Conservation (phyloP, 2,329 filamentous ascomycete species). For the Fusarium caatingaense region DNA sequence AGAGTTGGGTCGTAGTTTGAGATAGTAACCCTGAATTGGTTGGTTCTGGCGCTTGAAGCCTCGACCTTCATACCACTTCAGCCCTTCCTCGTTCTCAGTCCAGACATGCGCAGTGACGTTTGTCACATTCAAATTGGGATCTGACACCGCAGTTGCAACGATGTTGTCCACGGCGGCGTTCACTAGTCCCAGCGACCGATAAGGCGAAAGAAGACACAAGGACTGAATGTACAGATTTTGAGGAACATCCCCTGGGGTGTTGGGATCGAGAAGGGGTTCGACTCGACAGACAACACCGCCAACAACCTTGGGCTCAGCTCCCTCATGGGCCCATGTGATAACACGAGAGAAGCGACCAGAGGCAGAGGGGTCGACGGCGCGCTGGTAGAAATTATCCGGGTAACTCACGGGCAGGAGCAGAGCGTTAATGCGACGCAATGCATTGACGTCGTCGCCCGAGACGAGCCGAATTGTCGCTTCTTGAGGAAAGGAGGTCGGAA, state of each 20-base stretch:
- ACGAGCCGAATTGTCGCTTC: conserved; percentile 66
- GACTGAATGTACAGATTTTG: conserved; percentile 73
- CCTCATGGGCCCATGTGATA: conserved; percentile 65
- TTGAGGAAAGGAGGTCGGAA: conserved; percentile 53
- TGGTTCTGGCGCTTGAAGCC: conserved; percentile 64
- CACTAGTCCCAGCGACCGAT: conserved; percentile 69
- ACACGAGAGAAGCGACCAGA: conserved; percentile 69
- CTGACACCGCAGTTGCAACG: conserved; percentile 52
- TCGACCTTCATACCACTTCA: conserved; percentile 70
- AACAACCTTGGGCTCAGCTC: conserved; percentile 62
- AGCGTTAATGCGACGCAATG: conserved; percentile 72
- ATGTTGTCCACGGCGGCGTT: conserved; percentile 67
- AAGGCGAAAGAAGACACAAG: conserved; percentile 71
- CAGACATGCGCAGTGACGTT: conserved; percentile 74
- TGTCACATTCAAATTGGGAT: conserved; percentile 53
- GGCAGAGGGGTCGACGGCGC: conserved; percentile 61
- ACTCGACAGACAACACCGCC: conserved; percentile 73
- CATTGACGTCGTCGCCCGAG: conserved; percentile 62
- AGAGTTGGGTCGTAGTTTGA: conserved; percentile 69
- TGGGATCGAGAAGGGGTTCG: conserved; percentile 54
- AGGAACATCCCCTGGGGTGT: conserved; percentile 28
- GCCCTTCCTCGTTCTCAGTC: conserved; percentile 72
- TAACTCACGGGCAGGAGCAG: conserved; percentile 73
- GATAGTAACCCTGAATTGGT: conserved; percentile 69
- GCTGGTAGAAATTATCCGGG: conserved; percentile 71